Conservation (phyloP, 768 basidiomycete species). For the Hericium rajendrae region DNA sequence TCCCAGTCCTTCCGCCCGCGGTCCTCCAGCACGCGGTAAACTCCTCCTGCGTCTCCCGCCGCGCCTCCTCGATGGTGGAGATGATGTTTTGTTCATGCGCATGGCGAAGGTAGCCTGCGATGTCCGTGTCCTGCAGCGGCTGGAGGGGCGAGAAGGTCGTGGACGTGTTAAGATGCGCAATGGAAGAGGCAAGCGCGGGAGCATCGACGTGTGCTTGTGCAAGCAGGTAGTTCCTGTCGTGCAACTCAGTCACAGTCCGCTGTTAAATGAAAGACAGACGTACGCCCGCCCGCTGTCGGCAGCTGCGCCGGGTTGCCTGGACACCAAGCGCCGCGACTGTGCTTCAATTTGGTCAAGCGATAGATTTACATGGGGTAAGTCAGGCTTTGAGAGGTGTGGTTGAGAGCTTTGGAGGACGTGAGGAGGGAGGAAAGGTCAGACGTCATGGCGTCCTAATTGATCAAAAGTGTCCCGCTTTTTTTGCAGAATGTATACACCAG, state of each 20-base stretch:
- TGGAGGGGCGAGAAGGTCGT: conserved; percentile 85
- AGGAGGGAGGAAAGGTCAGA: conserved; percentile 63
- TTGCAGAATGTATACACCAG: too few species aligned
- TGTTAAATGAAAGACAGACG: conserved; percentile 18
- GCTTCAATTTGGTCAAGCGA: conserved; percentile 94
- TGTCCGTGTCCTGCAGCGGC: conserved; percentile 88
- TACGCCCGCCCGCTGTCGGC: conserved; percentile 69
- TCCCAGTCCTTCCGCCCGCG: conserved; percentile 80
- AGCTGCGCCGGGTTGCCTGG: conserved; percentile 54
- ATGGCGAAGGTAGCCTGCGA: conserved; percentile 89
- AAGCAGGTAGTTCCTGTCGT: conserved; percentile 73
- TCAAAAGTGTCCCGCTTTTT: too few species aligned
- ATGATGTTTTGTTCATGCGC: conserved; percentile 93
- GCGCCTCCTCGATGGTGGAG: conserved; percentile 84
- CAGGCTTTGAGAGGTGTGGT: conserved; percentile 66
- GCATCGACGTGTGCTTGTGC: conserved; percentile 93
- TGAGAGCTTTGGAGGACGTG: conserved; percentile 62
- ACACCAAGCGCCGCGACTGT: conserved; percentile 77
- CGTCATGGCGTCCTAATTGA: conserved; percentile 14
- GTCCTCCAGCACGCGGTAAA: conserved; percentile 78
- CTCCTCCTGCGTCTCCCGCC: conserved; percentile 75
- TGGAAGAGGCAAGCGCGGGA: conserved; percentile 73
- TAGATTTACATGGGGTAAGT: conserved; percentile 81
- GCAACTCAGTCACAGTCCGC: neutral
- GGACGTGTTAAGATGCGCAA: conserved; percentile 73